Evolutionary conservation across 345 rosid species (phyloP).

Genomic region (Aethionema arabicum): DNA sequence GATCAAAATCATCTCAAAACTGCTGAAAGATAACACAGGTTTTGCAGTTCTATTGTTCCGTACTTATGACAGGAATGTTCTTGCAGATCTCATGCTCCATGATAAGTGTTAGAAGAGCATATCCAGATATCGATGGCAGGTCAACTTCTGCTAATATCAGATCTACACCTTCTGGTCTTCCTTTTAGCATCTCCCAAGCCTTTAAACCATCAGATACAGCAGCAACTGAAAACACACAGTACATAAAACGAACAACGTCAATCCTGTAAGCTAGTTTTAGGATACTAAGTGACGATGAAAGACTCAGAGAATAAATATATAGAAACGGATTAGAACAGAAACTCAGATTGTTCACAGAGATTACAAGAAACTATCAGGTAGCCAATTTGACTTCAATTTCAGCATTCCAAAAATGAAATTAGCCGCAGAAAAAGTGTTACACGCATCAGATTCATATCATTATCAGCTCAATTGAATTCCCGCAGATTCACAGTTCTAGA

Average conservation of each 20-base stretch:
- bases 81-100: constrained; percentile 93
- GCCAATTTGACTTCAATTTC: constrained; percentile 8
- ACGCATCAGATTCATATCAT: constrained; percentile 7
- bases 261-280: constrained; percentile 11
- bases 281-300: not conserved
- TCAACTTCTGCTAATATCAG: constrained; percentile 89
- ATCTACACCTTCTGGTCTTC: constrained; percentile 59
- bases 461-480: constrained; percentile 22
- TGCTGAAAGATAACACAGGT: not conserved
- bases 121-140: constrained; percentile 87
- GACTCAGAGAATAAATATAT: not conserved
- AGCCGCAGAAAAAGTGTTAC: not conserved
- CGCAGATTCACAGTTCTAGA: not conserved
- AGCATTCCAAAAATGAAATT: constrained; percentile 8
- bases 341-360: constrained; percentile 1
- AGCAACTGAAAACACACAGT: constrained; percentile 48
- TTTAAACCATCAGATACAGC: constrained; percentile 84
- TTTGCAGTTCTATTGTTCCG: constrained; percentile 15
- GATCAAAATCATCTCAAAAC: not conserved
- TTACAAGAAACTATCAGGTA: not conserved
- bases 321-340: not conserved
- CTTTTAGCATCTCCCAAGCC: constrained; percentile 94
- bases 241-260: constrained; percentile 10
- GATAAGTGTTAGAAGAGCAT: constrained; percentile 73
- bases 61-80: constrained; percentile 94